These are phyloP conservation scores for Trichosanthes truncata DNA, from an alignment of 306 rosid genomes.

Conservation along the genomic window DNA sequence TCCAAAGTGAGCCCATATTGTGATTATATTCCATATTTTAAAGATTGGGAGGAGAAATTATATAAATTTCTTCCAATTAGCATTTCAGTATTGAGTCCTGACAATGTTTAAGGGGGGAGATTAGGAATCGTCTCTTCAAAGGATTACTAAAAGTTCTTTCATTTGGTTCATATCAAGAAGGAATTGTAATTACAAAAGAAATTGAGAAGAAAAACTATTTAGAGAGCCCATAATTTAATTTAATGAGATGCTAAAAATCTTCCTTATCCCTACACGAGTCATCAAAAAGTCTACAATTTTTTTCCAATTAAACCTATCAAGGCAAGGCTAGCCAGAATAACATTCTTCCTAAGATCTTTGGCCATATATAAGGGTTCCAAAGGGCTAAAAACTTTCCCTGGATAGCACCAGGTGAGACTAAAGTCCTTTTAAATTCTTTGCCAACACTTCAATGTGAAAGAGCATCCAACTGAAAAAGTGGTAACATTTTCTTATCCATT, in stretches of 20 bases:
- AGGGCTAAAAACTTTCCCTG: neutral
- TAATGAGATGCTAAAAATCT: neutral
- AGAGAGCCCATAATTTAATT: neutral
- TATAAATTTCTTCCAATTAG: neutral
- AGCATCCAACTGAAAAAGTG: neutral
- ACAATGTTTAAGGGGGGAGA: neutral
- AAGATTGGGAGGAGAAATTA: neutral
- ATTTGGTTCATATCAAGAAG: neutral
- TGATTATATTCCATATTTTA: neutral
- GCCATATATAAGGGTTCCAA: neutral
- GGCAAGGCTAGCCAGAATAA: neutral
- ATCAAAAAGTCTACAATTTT: neutral
- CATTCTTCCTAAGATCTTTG: neutral
- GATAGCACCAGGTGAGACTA: neutral
- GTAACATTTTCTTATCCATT: neutral
- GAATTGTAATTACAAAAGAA: neutral
- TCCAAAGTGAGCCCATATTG: neutral
- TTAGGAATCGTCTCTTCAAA: neutral
- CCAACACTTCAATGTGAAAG: neutral
- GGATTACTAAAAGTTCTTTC: neutral
- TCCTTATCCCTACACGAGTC: neutral
- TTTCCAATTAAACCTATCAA: neutral
- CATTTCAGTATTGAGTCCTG: neutral
- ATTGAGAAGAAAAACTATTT: neutral
- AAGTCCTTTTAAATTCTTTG: neutral